Evolutionary conservation across 2,329 filamentous ascomycete species (phyloP).

Genomic region (Dissoconium aciculare): DNA sequence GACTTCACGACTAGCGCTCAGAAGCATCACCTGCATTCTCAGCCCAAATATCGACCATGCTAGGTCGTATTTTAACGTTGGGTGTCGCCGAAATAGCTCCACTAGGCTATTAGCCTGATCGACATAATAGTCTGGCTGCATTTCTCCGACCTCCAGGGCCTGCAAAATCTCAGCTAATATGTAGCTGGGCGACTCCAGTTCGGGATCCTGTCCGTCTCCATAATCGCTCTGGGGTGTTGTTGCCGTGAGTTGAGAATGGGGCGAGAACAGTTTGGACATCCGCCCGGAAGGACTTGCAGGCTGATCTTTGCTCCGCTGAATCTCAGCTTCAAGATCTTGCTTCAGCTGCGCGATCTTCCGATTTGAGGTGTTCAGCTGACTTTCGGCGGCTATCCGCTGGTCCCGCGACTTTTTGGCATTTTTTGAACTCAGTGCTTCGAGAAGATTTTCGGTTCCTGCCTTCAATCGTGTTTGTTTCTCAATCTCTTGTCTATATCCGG

Average conservation of each 20-base stretch:
- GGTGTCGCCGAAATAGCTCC: constrained; percentile 88
- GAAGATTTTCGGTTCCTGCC: constrained; percentile 90
- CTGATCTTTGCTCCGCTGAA: constrained; percentile 42
- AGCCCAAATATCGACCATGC: constrained; percentile 92
- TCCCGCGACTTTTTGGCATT: constrained; percentile 89
- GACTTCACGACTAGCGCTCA: constrained; percentile 91
- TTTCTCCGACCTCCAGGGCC: constrained; percentile 71
- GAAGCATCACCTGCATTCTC: constrained; percentile 85
- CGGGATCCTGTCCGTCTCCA: constrained; percentile 50
- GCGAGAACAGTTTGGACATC: constrained; percentile 43
- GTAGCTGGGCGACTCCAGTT: constrained; percentile 77
- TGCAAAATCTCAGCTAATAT: constrained; percentile 80
- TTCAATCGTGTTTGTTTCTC: constrained; percentile 97
- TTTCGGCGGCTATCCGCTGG: constrained; percentile 44
- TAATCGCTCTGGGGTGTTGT: constrained; percentile 32
- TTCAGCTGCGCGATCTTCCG: constrained; percentile 48
- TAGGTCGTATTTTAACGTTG: constrained; percentile 87
- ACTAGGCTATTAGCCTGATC: constrained; percentile 81
- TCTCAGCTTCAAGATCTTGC: constrained; percentile 44
- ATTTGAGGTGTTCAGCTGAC: constrained; percentile 81
- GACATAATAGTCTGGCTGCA: constrained; percentile 90
- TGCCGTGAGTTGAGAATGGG: constrained; percentile 32
- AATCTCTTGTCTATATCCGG: constrained; percentile 64
- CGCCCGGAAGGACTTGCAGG: constrained; percentile 31
- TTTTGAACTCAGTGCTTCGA: constrained; percentile 86